Evolutionary conservation across 2,329 filamentous ascomycete species (phyloP).

Genomic region (Lachnellula occidentalis): DNA sequence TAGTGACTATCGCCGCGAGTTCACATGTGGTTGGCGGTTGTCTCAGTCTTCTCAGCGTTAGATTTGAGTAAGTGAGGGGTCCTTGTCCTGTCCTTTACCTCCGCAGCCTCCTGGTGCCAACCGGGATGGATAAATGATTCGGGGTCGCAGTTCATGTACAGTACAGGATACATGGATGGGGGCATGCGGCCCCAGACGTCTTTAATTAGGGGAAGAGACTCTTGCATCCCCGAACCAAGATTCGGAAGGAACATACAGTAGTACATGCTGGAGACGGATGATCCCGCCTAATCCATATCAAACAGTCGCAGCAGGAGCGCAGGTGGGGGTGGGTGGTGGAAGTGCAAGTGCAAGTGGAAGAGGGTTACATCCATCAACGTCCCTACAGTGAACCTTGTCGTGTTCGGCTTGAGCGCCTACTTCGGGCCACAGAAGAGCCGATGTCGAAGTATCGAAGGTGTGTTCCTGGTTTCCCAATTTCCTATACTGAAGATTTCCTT

Average conservation of each 20-base stretch:
- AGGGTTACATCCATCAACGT: neutral
- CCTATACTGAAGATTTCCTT: neutral
- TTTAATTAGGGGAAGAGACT: conserved; percentile 24
- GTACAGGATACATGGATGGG: conserved; percentile 16
- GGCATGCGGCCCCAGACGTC: conserved; percentile 7
- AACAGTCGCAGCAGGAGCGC: neutral
- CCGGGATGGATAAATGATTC: neutral
- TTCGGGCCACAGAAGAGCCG: conserved; percentile 14
- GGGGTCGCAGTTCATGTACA: conserved; percentile 12
- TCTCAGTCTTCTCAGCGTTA: too few relatives aligned
- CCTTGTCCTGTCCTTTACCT: too few relatives aligned
- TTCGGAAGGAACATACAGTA: conserved; percentile 7
- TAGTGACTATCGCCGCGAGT: too few relatives aligned
- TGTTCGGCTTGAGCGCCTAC: conserved; percentile 12
- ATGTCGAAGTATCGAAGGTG: neutral
- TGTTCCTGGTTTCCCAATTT: neutral
- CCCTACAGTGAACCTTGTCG: neutral
- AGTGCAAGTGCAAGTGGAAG: too few relatives aligned
- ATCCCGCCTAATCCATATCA: conserved; percentile 3
- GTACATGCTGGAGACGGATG: conserved; percentile 2
- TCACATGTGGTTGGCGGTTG: too few relatives aligned
- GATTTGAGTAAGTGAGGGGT: too few relatives aligned
- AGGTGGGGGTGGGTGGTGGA: too few relatives aligned
- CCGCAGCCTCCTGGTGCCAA: neutral
- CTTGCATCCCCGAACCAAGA: conserved; percentile 26